Base-by-base conservation (phyloP, 306 rosid genomes). In the Medicago ruthenica region DNA sequence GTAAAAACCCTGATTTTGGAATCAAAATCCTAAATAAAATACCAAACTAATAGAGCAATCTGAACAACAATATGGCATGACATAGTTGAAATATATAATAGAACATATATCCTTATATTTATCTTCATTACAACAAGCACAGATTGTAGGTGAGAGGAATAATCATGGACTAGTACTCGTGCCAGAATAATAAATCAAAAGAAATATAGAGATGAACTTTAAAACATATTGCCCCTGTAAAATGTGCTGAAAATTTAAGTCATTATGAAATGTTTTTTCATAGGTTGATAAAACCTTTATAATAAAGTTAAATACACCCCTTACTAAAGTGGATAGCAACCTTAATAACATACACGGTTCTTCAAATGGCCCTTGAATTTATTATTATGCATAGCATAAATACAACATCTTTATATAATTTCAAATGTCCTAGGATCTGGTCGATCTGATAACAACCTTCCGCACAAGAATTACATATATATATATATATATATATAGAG, bases 101-200 rank as follows among this genome's bases (percentile, higher is more conserved):
- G 4, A 27, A 27, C 31, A 27, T 27, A 27, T 27, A 27, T 4
- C 31, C 31, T 27, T 27, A 27, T 3, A 27, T 27, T 27, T 27
- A 27, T 27, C 31, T 27, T 27, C 31, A 27, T 41, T 16, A 37
- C 50, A 41, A 13, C 27, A 16, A 64, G 31, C 24, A 37, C 15
- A 65, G 34, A 65, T 39, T 18, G 27, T 13, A n/a, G 22, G 24
- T 61, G 40, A 2, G 48, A 16, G 50, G 24, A 40, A 65, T 40
- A 67, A 65, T 65, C 70, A 18, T 17, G 51, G 70, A 65, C 70
- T 65, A 8, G 51, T 40, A 40, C 11, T 65, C 54, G 7, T 40
- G 50, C 40, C 50, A 66, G 50, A 66, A 64, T 64, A 64, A 27
- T 27, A 27, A 37, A 37, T 64, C 45, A 64, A 14, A n/a, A 64